phyloP scores from a whole-genome alignment of 768 basidiomycete genomes.

The Rhizopogon vinicolor region DNA sequence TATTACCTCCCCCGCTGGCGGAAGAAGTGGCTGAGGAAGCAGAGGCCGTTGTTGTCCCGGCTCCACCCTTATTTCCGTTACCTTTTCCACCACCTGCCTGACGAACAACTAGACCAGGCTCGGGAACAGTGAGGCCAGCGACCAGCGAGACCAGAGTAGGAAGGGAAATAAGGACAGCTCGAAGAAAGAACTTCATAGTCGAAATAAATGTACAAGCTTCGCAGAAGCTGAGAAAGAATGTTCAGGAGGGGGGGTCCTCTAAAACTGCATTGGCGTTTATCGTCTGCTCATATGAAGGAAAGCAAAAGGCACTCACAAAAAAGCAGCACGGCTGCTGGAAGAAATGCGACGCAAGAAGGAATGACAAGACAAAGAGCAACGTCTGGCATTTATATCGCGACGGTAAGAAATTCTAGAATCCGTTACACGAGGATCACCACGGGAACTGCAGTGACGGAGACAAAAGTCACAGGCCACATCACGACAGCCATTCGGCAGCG shows the following conservation, averaged over 20 bases:
- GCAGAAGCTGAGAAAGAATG: constrained; percentile 42
- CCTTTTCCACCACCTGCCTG: constrained; percentile 16
- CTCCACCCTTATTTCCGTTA: constrained; percentile 10
- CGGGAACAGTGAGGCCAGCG: constrained; percentile 21
- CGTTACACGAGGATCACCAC: constrained; percentile 1
- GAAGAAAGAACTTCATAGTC: constrained; percentile 48
- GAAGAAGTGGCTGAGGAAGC: constrained; percentile 10
- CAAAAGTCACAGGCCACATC: not conserved
- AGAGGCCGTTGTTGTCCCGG: constrained; percentile 6
- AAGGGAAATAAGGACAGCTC: constrained; percentile 33
- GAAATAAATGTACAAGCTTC: constrained; percentile 33
- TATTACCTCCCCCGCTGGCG: constrained; percentile 9
- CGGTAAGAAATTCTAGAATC: not conserved
- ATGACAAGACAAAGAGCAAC: constrained; percentile 14
- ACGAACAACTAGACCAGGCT: constrained; percentile 12
- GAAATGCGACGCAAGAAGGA: constrained; percentile 15
- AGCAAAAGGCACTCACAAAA: not conserved
- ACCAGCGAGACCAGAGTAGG: constrained; percentile 31
- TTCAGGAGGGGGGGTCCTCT: constrained; percentile 23
- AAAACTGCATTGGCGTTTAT: not conserved
- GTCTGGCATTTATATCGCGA: not conserved
- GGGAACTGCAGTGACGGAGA: constrained; percentile 3
- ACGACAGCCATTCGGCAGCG: constrained; percentile 3
- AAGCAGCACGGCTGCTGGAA: constrained; percentile 54
- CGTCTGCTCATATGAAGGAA: not conserved